phyloP scores from a whole-genome alignment of 1,284 basidiomycete genomes.

The Coniferiporia weirii region DNA sequence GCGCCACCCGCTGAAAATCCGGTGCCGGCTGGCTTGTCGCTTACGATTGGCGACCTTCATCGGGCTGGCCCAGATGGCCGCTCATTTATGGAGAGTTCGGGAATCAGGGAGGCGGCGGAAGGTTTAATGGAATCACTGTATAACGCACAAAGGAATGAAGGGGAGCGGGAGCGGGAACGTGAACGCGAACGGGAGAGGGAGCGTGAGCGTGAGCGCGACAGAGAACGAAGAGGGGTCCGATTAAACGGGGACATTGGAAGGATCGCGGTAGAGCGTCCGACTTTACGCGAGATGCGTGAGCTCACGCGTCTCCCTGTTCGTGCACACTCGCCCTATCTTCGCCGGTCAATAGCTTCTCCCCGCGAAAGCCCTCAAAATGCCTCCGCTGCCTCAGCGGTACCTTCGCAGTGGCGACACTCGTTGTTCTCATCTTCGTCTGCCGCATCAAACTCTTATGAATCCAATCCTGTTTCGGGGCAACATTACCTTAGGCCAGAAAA shows the following conservation, averaged over 20 bases:
- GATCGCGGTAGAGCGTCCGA: not conserved
- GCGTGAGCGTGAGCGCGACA: not conserved
- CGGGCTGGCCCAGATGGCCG: not conserved
- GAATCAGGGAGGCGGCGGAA: not conserved
- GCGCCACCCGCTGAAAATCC: not conserved
- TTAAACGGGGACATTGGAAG: not conserved
- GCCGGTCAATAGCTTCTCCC: not conserved
- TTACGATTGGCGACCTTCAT: not conserved
- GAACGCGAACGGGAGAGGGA: not conserved
- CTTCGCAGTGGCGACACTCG: not conserved
- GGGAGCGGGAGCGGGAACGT: not conserved
- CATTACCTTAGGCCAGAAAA: not conserved
- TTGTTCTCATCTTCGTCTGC: not conserved
- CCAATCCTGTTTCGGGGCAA: not conserved
- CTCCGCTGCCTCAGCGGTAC: not conserved
- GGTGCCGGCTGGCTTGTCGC: too few relatives aligned
- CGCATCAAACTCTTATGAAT: not conserved
- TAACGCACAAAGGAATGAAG: not conserved
- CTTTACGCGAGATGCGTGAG: slow-evolving; percentile 6
- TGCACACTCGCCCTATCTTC: not conserved
- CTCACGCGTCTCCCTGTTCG: slow-evolving; percentile 2
- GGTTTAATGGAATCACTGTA: not conserved
- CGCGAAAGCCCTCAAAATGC: not conserved
- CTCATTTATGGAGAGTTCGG: not conserved
- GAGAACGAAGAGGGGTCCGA: not conserved